Conservation (phyloP, 768 basidiomycete species). For the Hericium erinaceus region DNA sequence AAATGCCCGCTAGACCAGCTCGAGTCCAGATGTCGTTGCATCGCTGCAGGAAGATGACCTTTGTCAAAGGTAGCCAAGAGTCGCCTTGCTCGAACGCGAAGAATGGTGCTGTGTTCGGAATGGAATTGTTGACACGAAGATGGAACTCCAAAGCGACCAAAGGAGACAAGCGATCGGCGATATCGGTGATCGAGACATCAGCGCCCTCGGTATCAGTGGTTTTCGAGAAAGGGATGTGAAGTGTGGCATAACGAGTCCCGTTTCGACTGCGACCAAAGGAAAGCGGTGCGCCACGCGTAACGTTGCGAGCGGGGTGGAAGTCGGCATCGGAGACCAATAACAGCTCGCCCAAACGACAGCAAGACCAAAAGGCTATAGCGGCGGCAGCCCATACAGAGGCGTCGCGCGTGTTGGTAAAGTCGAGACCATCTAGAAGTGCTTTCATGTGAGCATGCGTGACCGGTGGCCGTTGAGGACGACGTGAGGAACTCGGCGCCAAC, state of each 20-base stretch:
- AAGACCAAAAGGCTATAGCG: conserved; percentile 24
- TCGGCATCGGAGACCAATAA: neutral
- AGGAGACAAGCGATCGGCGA: conserved; percentile 9
- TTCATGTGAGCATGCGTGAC: conserved; percentile 27
- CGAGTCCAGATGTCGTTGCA: conserved; percentile 3
- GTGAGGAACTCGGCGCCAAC: conserved; percentile 10
- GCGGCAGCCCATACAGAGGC: conserved; percentile 30
- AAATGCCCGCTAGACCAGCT: neutral
- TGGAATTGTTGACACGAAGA: too few relatives aligned
- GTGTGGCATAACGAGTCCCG: conserved; percentile 9
- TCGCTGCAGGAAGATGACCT: neutral
- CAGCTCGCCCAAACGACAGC: conserved; percentile 18
- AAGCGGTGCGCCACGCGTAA: neutral
- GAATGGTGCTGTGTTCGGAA: too few relatives aligned
- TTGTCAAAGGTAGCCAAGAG: conserved; percentile 1
- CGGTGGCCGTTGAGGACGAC: conserved; percentile 18
- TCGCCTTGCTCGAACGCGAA: neutral
- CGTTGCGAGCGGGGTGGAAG: conserved; percentile 4
- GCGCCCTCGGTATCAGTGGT: conserved; percentile 20
- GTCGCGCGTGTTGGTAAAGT: conserved; percentile 20
- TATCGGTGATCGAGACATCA: conserved; percentile 19
- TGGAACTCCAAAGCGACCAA: conserved; percentile 19
- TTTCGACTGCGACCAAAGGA: neutral
- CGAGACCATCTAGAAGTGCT: conserved; percentile 15
- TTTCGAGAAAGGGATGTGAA: too few relatives aligned